Percentiles rank a stretch among this genome's conserved stretches.
Conservation (phyloP, 805 yeast genomes). For the Metschnikowia sp. region DNA sequence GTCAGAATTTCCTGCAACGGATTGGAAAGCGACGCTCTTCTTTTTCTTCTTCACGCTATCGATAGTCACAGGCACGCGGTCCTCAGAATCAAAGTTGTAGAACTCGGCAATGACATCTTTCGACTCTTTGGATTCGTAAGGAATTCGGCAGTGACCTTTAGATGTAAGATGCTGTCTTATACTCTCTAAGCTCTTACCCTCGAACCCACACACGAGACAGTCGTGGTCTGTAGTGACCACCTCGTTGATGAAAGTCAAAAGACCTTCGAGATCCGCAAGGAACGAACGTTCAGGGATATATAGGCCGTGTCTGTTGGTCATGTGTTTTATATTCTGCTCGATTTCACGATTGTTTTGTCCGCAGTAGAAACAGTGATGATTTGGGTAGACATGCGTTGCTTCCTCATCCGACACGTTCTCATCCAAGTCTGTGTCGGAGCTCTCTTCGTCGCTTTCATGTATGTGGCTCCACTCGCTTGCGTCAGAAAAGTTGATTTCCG, state of each 20-base stretch:
- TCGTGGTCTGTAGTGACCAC: slow-evolving; percentile 38
- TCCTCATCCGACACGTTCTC: slow-evolving; percentile 30
- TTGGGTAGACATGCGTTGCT: slow-evolving; percentile 38
- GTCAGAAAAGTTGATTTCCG: slow-evolving; percentile 43
- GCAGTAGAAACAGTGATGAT: slow-evolving; percentile 55
- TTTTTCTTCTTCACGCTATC: slow-evolving; percentile 15
- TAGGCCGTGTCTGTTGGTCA: slow-evolving; percentile 44
- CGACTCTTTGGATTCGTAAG: slow-evolving; percentile 43
- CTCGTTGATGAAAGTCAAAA: slow-evolving; percentile 36
- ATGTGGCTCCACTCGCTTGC: slow-evolving; percentile 17
- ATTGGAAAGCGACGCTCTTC: slow-evolving; percentile 25
- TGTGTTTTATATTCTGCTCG: slow-evolving; percentile 49
- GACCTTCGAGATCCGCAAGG: slow-evolving; percentile 36
- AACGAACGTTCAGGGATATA: slow-evolving; percentile 43
- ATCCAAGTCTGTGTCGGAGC: slow-evolving; percentile 25
- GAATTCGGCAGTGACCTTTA: slow-evolving; percentile 46
- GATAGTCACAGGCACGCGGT: slow-evolving; percentile 11
- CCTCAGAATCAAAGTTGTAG: slow-evolving; percentile 30
- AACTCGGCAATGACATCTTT: slow-evolving; percentile 33
- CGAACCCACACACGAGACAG: slow-evolving; percentile 44
- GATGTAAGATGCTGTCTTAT: slow-evolving; percentile 42
- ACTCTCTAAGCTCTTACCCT: slow-evolving; percentile 39
- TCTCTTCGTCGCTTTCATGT: slow-evolving; percentile 16
- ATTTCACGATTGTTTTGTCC: slow-evolving; percentile 50
- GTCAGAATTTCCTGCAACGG: slow-evolving; percentile 17